Evolutionary conservation across 495 filamentous ascomycete species (phyloP), one percentile per base, ranked within the genome.

Genomic region (Trichoderma virens): DNA sequence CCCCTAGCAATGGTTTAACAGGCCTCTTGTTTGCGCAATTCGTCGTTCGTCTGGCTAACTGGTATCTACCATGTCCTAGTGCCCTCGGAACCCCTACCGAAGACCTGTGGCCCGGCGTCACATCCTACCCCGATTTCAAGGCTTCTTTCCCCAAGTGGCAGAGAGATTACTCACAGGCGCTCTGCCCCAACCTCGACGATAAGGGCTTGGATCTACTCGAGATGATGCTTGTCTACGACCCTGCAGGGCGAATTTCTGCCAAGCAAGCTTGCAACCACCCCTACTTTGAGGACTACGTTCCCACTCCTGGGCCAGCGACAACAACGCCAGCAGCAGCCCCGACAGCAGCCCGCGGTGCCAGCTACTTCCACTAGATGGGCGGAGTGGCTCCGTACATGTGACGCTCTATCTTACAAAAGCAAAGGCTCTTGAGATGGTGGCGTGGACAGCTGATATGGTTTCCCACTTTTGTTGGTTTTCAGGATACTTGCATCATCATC

Each of bases 121-220:
- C 93, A 20, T 92, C 90, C 20, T 97, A 97, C 79, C 94, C 95
- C 54, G 95, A 99, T 73, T 99, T 92, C 85, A 99, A 99, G 76
- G 67, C 90, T 38, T 93, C 90, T 5, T 99, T 99, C 79, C 94
- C 94, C 66, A 96, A 96, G 79, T 99, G 94, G 94, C 77, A 80
- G 47, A 88, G 95, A 59, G 90, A 93, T 66, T 76, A 80, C 56
- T 76, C 79, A 5, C 77, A 78, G 51, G 68, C 74, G 25, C 71
- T 85, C 11, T 82, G 78, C 75, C 70, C 72, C 11, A 82, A 82
- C 65, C 80, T 84, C 16, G 80, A 85, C 67, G 91, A 95, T n/a
- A 77, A 84, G 27, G 95, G 94, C 18, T 81, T 92, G 16, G 90
- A 97, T 70, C 86, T 99, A 25, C 81, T 99, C n/a, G 94, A 98